Evolutionary conservation across 129 eudicot species (phyloP), one percentile per base, ranked within the genome.

Genomic region (Erigeron canadensis): DNA sequence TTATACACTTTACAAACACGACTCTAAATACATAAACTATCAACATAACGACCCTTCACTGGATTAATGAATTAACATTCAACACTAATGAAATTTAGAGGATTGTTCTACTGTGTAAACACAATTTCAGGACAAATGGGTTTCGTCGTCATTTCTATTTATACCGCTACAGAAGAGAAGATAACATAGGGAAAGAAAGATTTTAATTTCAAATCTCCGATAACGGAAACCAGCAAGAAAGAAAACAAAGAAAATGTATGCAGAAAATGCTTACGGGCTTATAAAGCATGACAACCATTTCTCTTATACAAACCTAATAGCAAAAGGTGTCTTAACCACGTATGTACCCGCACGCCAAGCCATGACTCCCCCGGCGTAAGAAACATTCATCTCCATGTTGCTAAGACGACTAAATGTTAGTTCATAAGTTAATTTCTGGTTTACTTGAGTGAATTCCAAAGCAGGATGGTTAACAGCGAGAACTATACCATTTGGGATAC

Each of bases 291-390:
- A 71, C 21, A 16, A 6, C 12, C 39, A 21, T 66, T 47, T 40
- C 34, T 28, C 57, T 77, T 23, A 82, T 8, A 44, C 23, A 17
- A 77, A 47, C 70, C 73, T 82, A 45, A 73, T 28, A 38, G 62
- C 73, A 13, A 77, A 77, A n/a, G 86, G 86, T 59, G 74, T 82
- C 64, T 74, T 65, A 69, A 82, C 86, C 59, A 74, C 63, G 71
- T 73, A 51, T 53, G 68, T 77, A 9, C 72, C 77, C 1, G 74
- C 77, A 73, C 9, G 8, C 86, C 86, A 82, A 39, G 62, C 78
- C 74, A 82, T 45, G 3, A 40, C 63, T 56, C 86, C 86, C 63
- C 74, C 65, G 28, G 67, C 82, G 60, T 55, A 81, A 13, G 75
- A 10, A 47, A 10, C 42, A 1, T 51, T 22, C 19, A 59, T 28